Conservation (phyloP, 768 basidiomycete genomes). For the Candolleomyces eurysporus region DNA sequence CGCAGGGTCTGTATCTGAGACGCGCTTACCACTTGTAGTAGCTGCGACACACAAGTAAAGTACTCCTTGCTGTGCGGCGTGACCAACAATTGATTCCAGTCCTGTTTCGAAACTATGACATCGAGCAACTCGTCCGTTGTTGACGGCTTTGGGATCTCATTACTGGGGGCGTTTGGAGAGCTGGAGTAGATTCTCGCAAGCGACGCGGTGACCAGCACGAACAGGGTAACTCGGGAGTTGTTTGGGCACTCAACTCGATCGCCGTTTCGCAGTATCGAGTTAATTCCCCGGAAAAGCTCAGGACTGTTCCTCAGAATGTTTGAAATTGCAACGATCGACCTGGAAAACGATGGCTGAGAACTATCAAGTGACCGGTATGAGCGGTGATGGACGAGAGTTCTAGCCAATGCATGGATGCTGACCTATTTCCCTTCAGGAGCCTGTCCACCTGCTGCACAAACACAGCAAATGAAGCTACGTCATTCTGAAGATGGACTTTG, state of each 20-base stretch:
- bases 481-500: not conserved
- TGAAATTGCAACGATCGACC: conserved; percentile 8
- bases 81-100: conserved; percentile 3
- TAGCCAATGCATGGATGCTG: no score
- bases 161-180: conserved; percentile 1
- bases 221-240: conserved; percentile 10
- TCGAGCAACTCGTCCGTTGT: not conserved
- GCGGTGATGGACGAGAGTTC: no score
- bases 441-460: not conserved
- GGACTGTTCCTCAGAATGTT: conserved; percentile 7
- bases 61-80: conserved; percentile 5
- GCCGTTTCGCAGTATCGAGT: conserved; percentile 5
- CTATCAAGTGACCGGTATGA: not conserved
- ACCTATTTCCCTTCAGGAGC: not conserved
- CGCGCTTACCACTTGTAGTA: conserved; percentile 16
- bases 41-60: conserved; percentile 15
- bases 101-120: not conserved
- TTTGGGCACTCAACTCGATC: conserved; percentile 13
- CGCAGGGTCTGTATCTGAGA: not conserved
- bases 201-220: conserved; percentile 8
- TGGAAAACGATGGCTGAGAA: not conserved
- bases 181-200: conserved; percentile 10
- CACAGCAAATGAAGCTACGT: not conserved
- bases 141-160: not conserved
- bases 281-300: conserved; percentile 11